Evolutionary conservation across 805 yeast genomes (phyloP), one percentile per base, ranked within the genome.

Genomic region (Saturnispora dispora): DNA sequence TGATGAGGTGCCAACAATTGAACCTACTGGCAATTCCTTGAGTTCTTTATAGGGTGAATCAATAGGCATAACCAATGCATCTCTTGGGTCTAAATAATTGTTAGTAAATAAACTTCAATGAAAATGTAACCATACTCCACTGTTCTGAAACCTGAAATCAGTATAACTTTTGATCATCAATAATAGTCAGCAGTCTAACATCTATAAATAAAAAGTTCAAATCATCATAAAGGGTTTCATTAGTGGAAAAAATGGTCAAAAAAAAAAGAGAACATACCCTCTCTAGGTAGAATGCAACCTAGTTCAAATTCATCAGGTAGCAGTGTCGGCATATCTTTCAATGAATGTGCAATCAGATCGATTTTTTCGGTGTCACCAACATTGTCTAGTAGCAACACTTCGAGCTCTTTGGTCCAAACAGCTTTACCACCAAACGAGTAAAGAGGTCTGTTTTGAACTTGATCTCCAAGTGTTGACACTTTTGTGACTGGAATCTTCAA

Each of bases 361-460:
- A 91, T 73, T 67, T 81, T 75, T 49, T 85, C 82, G 58, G 73
- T 81, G 18, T 70, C 73, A 28, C 84, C 90, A 25, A 81, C 74
- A 45, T 76, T 72, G 57, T 85, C 75, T 39, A 91, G 71, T 48
- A 90, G 69, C 46, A 89, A 70, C 23, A 82, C 82, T 68, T 93
- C 99, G 52, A 93, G 74, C 68, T 93, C 99, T 63, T 87, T 86
- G 3, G 99, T 93, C 99, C 99, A 93, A 23, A 93, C 67, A 0
- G 96, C 81, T 66, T 93, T 93, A 25, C 99, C 99, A 42, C 97
- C 98, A 69, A 93, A 93, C 4, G 96, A 79, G 67, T 91, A 93
- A 47, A 93, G 73, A 7, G 99, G 96, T 63, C 81, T 83, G 62
- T 76, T 78, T 63, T 82, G 93, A 30, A 85, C 83, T 63, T 87